These are phyloP conservation scores for Claviceps quebecensis DNA, from an alignment of 2,329 filamentous ascomycete genomes.

Conservation along the genomic window DNA sequence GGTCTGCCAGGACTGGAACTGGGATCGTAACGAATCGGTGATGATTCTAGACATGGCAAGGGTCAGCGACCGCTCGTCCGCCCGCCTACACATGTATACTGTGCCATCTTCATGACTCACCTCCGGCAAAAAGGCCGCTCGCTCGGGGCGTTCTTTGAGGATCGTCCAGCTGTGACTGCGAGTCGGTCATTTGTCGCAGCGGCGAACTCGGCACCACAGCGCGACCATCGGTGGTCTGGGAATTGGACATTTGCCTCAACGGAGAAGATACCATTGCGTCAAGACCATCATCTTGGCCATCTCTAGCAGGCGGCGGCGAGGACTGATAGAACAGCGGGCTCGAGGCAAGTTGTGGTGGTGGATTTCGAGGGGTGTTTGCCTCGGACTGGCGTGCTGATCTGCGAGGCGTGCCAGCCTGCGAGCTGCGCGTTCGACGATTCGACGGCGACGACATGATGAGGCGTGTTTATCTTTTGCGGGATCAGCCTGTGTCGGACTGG, in stretches of 20 bases:
- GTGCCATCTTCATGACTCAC: slow-evolving; percentile 27
- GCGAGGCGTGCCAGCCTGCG: slow-evolving; percentile 33
- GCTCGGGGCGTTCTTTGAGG: slow-evolving; percentile 59
- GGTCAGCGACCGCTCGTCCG: slow-evolving; percentile 5
- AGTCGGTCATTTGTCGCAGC: slow-evolving; percentile 43
- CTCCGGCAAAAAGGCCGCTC: slow-evolving; percentile 44
- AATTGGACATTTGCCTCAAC: slow-evolving; percentile 41
- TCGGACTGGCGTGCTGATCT: slow-evolving; percentile 26
- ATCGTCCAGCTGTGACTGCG: slow-evolving; percentile 34
- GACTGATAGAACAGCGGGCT: slow-evolving; percentile 70
- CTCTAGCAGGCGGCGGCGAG: slow-evolving; percentile 19
- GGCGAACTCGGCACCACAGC: slow-evolving; percentile 41
- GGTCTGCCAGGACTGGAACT: slow-evolving; percentile 73
- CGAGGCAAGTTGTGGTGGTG: slow-evolving; percentile 45
- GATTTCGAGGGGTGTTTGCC: slow-evolving; percentile 29
- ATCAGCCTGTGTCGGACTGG: neutral
- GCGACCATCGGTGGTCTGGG: slow-evolving; percentile 32
- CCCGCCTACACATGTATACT: neutral
- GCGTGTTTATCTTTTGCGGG: slow-evolving; percentile 1
- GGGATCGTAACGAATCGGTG: slow-evolving; percentile 78
- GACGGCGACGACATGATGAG: slow-evolving; percentile 28
- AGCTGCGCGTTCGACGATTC: slow-evolving; percentile 35
- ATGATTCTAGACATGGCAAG: slow-evolving; percentile 52
- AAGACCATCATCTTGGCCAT: slow-evolving; percentile 14
- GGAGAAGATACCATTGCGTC: slow-evolving; percentile 35